Evolutionary conservation across 2,329 filamentous ascomycete genomes (phyloP), one percentile per base, ranked within the genome.

Genomic region (Aspergillus sp.): DNA sequence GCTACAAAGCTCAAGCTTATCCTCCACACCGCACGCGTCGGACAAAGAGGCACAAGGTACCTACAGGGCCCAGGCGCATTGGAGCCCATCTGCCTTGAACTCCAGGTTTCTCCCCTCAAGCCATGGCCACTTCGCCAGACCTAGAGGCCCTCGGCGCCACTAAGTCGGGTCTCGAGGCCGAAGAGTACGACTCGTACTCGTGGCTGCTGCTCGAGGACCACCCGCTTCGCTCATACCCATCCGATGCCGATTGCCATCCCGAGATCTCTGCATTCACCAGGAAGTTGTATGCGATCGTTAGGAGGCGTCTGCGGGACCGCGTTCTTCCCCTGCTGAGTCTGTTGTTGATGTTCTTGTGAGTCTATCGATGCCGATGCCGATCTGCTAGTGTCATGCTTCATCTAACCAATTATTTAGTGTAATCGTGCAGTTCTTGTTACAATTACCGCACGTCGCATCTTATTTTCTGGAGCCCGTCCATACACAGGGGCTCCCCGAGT

Each of bases 201-300:
- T 62, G 56, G 56, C 43, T 58, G 60, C 50, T 74, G 17, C 57
- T 73, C 2, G 70, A 73, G 15, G 71, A 74, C 24, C 71, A 74
- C 54, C 71, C 71, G 7, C 66, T 73, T 8, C 71, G 72, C 17
- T 68, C 68, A 1, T 60, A 70, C 62, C 71, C 71, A 23, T 66
- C 65, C 3, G 62, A 66, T 19, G 64, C 65, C 5, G 61, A 68
- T 21, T 73, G 69, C 56, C 64, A 67, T 50, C 71, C 72, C 2
- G 68, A 66, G 2, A 19, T 72, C 44, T 55, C 55, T 1, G 17
- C 55, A 4, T 64, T 65, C 19, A 21, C 71, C 6, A 39, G 57
- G 5, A 58, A 62, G 50, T 65, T 59, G 37, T 62, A 50, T 39
- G 54, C 43, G 2, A 62, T 62, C 0, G 37, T 62, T 2, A 62